Evolutionary conservation across 768 basidiomycete genomes (phyloP).

Genomic region (Tylopilus balloui): DNA sequence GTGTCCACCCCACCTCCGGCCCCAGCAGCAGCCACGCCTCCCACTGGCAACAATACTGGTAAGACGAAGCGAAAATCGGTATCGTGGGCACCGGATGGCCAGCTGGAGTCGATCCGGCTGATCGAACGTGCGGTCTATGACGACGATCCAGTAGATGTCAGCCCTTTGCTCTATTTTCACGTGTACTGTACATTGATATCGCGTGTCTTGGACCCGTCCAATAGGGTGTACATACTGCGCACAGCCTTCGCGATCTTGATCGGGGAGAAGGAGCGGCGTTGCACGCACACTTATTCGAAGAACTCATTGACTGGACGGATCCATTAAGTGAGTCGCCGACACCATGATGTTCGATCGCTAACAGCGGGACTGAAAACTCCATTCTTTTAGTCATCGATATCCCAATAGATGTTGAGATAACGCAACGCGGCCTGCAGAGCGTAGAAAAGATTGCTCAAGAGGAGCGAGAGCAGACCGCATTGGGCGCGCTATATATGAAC

Average conservation of each 20-base stretch:
- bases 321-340: constrained; percentile 59
- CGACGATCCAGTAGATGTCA: constrained; percentile 84
- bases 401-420: constrained; percentile 50
- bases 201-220: constrained; percentile 33
- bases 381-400: constrained; percentile 53
- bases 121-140: constrained; percentile 88
- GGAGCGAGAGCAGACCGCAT: constrained; percentile 71
- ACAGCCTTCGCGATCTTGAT: constrained; percentile 82
- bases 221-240: constrained; percentile 68
- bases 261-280: constrained; percentile 82
- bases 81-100: constrained; percentile 70
- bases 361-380: constrained; percentile 7
- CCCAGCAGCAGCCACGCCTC: constrained; percentile 30
- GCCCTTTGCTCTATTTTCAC: constrained; percentile 44
- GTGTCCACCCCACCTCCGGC: constrained; percentile 52
- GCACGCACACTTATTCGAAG: constrained; percentile 80
- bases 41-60: constrained; percentile 38
- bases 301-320: constrained; percentile 82
- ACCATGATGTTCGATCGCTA: constrained; percentile 21
- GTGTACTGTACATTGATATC: constrained; percentile 50
- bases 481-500: constrained; percentile 71
- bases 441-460: constrained; percentile 68
- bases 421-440: constrained; percentile 61
- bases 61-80: constrained; percentile 72
- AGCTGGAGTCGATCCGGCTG: constrained; percentile 69